Evolutionary conservation across 2,329 filamentous ascomycete species (phyloP), one percentile per base, ranked within the genome.

Genomic region (Setomelanomma holmii): DNA sequence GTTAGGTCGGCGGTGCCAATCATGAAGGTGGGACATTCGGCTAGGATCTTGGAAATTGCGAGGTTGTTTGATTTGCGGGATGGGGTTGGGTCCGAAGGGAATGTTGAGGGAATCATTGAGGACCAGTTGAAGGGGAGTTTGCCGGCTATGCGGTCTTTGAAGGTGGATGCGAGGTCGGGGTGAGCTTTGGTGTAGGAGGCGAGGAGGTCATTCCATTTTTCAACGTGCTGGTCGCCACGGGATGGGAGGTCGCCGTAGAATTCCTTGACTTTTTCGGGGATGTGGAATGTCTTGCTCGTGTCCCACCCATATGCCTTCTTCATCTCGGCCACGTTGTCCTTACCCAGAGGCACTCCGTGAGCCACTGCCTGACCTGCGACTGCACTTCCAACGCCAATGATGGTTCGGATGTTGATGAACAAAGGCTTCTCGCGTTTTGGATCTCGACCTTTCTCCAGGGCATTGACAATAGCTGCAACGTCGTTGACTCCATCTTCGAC

Each of bases 21-120:
- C 78, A 95, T 88, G 89, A 98, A 98, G 68, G 82, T 81, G 84
- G 96, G 97, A 67, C 97, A 78, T 78, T 96, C 91, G 71, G 96
- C 89, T 56, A 82, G 79, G 1, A 85, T 64, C 0, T 80, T 79
- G 52, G 83, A 82, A 51, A 78, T 77, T 1, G 79, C 75, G 1
- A 82, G 62, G 0, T 80, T 81, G 7, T 78, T 76, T 0, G 80
- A 82, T 58, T 82, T 83, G 41, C 82, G 74, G 1, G 80, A 78
- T 0, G 82, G 71, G 1, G 81, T 85, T 0, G 77, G 75, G 3
- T 74, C 68, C 2, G 72, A 76, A 0, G 82, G 78, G 51, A 84
- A 78, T 33, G 74, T 74, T 38, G 76, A 76, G 2, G 81, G 84
- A 35, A 85, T 79, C 44, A 80, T 71, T 40, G 75, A 76, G 21